phyloP scores from a whole-genome alignment of 441 rosid species.

The Biscutella laevigata region DNA sequence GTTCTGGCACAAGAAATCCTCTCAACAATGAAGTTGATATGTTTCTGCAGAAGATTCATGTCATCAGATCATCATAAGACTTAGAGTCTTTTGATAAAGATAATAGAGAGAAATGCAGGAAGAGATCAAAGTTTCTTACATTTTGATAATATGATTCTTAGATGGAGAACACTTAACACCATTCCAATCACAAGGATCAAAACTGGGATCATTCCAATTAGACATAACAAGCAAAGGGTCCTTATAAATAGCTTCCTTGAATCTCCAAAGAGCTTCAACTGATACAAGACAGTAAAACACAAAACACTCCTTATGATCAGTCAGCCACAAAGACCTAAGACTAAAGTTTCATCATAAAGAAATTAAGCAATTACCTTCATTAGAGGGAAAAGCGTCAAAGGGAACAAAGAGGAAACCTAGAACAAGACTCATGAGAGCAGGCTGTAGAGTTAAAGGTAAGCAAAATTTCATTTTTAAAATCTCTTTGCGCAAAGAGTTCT shows the following conservation, averaged over 20 bases:
- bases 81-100: not conserved
- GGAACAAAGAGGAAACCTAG: slow-evolving; percentile 35
- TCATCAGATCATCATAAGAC: not conserved
- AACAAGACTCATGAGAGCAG: slow-evolving; percentile 25
- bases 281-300: slow-evolving; percentile 12
- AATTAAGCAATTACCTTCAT: slow-evolving; percentile 61
- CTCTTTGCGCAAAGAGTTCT: slow-evolving; percentile 26
- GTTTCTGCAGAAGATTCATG: slow-evolving; percentile 50
- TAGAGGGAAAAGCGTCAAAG: slow-evolving; percentile 40
- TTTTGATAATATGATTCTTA: slow-evolving; percentile 58
- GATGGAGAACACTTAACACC: slow-evolving; percentile 50
- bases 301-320: not conserved
- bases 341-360: not conserved
- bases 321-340: too few species aligned
- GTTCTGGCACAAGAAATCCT: slow-evolving; percentile 77
- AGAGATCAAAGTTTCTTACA: slow-evolving; percentile 41
- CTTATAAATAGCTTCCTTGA: slow-evolving; percentile 71
- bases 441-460: slow-evolving; percentile 30
- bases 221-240: slow-evolving; percentile 65
- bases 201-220: slow-evolving; percentile 62
- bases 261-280: slow-evolving; percentile 60
- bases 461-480: slow-evolving; percentile 34
- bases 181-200: slow-evolving; percentile 75
- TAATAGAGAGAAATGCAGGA: not conserved
- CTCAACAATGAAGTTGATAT: slow-evolving; percentile 46